These are phyloP conservation scores for Trichoderma sp. DNA, from an alignment of 2,329 filamentous ascomycete genomes.

Conservation along the genomic window DNA sequence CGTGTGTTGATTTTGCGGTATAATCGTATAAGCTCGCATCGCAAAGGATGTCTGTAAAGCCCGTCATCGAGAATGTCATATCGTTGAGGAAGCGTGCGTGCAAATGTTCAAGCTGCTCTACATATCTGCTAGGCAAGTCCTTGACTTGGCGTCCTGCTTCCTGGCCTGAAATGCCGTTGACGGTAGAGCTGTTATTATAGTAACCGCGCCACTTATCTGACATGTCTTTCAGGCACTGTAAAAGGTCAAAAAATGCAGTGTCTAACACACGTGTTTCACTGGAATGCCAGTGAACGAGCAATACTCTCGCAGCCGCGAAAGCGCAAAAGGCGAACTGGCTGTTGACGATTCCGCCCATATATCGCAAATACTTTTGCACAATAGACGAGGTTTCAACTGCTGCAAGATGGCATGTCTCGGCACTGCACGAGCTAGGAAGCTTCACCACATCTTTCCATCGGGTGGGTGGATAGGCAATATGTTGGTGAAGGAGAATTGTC, in stretches of 20 bases:
- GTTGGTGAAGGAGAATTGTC: constrained; percentile 32
- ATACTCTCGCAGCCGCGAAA: constrained; percentile 47
- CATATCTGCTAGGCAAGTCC: constrained; percentile 16
- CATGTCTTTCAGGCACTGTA: constrained; percentile 4
- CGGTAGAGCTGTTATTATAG: neutral
- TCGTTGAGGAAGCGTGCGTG: constrained; percentile 11
- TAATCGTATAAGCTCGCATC: neutral
- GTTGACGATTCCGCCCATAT: constrained; percentile 35
- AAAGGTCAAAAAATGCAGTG: constrained; percentile 1
- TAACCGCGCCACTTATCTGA: constrained; percentile 5
- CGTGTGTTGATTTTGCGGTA: neutral
- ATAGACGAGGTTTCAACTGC: constrained; percentile 50
- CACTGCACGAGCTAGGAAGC: constrained; percentile 48
- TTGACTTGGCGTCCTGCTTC: neutral
- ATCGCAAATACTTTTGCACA: constrained; percentile 45
- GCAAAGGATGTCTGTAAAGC: neutral
- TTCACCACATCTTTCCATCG: constrained; percentile 49
- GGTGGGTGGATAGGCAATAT: constrained; percentile 37
- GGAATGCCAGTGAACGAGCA: constrained; percentile 34
- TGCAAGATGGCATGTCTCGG: constrained; percentile 51
- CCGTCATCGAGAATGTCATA: neutral
- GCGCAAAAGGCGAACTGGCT: constrained; percentile 50
- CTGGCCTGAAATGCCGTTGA: neutral
- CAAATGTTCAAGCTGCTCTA: constrained; percentile 4
- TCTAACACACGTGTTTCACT: neutral